Conservation (phyloP, 768 basidiomycete species). For the Tulasnella sp. region DNA sequence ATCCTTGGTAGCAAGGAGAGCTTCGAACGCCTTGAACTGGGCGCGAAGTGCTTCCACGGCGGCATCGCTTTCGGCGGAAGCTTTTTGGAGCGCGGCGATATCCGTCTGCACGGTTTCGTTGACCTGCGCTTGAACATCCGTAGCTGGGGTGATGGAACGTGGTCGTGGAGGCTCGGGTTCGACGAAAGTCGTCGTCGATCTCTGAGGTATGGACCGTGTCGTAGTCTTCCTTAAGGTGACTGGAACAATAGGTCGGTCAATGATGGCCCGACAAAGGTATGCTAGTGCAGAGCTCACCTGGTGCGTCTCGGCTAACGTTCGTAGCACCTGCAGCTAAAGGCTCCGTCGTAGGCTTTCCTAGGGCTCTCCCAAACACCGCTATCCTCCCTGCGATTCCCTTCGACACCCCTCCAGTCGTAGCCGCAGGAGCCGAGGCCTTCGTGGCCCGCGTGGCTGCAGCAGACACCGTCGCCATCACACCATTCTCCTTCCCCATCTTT, state of each 20-base stretch:
- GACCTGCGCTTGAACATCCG: neutral
- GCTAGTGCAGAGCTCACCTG: neutral
- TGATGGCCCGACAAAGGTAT: neutral
- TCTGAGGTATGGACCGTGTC: neutral
- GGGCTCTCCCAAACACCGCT: constrained; percentile 9
- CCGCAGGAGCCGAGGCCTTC: neutral
- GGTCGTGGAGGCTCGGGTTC: neutral
- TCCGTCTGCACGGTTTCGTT: neutral
- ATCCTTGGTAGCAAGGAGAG: neutral
- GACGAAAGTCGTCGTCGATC: neutral
- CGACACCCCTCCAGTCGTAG: neutral
- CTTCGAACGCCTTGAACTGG: neutral
- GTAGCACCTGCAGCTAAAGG: neutral
- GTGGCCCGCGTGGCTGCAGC: neutral
- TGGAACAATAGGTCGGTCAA: neutral
- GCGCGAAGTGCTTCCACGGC: neutral
- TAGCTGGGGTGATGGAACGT: neutral
- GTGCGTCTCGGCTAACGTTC: neutral
- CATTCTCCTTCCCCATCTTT: constrained; percentile 17
- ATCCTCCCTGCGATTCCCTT: constrained; percentile 5
- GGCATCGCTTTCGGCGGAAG: neutral
- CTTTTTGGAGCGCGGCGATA: neutral
- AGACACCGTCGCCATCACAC: neutral
- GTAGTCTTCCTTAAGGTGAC: neutral
- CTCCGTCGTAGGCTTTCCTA: neutral